These are phyloP conservation scores for Aspergillus fischeri DNA, from an alignment of 2,329 filamentous ascomycete species.

Conservation along the genomic window DNA sequence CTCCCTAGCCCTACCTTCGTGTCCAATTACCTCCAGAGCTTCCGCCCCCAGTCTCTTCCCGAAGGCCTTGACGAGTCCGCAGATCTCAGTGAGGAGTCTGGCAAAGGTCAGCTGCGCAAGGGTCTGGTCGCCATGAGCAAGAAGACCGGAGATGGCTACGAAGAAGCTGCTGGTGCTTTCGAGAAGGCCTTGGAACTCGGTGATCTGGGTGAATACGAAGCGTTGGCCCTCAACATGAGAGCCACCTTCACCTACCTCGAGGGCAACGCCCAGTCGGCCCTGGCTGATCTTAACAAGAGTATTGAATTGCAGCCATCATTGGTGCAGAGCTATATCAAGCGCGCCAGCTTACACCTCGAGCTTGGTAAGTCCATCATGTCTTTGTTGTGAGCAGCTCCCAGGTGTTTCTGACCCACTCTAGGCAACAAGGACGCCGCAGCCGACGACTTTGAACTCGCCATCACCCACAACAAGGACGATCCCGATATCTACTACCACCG, in stretches of 20 bases:
- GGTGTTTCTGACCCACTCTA: constrained; percentile 25
- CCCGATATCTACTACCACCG: constrained; percentile 99
- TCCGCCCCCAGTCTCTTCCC: constrained; percentile 77
- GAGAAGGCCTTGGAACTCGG: constrained; percentile 81
- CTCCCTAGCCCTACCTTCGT: constrained; percentile 95
- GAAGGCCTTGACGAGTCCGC: constrained; percentile 74
- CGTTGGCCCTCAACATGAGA: constrained; percentile 91
- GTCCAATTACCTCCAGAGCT: constrained; percentile 98
- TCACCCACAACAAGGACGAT: constrained; percentile 79
- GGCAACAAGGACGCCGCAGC: constrained; percentile 82
- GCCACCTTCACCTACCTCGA: constrained; percentile 92
- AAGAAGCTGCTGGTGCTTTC: constrained; percentile 80
- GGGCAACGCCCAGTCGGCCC: constrained; percentile 78
- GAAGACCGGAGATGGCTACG: constrained; percentile 87
- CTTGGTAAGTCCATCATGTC: constrained; percentile 56
- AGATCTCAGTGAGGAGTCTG: constrained; percentile 73
- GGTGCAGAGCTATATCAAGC: constrained; percentile 98
- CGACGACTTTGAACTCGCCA: constrained; percentile 79
- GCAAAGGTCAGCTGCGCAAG: constrained; percentile 79
- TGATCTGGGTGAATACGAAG: constrained; percentile 76
- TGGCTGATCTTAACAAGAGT: constrained; percentile 85
- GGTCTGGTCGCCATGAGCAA: constrained; percentile 76
- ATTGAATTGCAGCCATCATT: constrained; percentile 82
- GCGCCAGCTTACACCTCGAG: constrained; percentile 95
- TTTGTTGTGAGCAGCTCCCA: neutral